Conservation (phyloP, 1,139 yeast species). For the Zygosaccharomyces sapae region DNA sequence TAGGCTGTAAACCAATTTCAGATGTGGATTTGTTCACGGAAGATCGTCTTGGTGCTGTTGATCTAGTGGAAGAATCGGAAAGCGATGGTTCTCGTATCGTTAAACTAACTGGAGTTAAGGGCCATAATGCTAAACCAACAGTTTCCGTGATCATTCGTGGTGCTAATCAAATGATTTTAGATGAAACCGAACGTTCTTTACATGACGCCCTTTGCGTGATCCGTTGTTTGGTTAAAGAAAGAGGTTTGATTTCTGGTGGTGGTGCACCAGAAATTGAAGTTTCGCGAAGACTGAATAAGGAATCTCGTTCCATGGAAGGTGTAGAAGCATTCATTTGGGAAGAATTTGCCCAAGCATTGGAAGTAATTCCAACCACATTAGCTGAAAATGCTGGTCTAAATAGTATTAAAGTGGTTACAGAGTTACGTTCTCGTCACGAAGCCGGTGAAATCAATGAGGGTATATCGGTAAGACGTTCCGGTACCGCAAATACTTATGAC, state of each 20-base stretch:
- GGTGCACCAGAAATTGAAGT: conserved; percentile 98
- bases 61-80: conserved; percentile 86
- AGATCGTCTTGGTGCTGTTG: conserved; percentile 89
- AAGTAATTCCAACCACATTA: conserved; percentile 91
- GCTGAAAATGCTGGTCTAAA: conserved; percentile 98
- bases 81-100: conserved; percentile 88
- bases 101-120: conserved; percentile 79
- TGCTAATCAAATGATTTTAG: conserved; percentile 82
- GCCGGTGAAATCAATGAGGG: conserved; percentile 93
- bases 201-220: conserved; percentile 97
- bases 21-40: conserved; percentile 90
- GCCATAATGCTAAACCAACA: conserved; percentile 54
- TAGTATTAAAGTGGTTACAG: conserved; percentile 92
- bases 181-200: conserved; percentile 93
- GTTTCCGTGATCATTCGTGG: conserved; percentile 93
- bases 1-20: conserved; percentile 95
- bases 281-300: conserved; percentile 73
- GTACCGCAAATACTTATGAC: conserved; percentile 84
- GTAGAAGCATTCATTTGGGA: conserved; percentile 93
- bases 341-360: conserved; percentile 93
- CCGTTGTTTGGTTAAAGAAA: conserved; percentile 90
- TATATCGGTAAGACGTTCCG: conserved; percentile 88
- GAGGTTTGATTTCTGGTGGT: conserved; percentile 96
- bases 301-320: conserved; percentile 75
- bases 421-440: conserved; percentile 86